Base-by-base conservation (phyloP, 305 asterid species). In the Fraxinus dipetala region DNA sequence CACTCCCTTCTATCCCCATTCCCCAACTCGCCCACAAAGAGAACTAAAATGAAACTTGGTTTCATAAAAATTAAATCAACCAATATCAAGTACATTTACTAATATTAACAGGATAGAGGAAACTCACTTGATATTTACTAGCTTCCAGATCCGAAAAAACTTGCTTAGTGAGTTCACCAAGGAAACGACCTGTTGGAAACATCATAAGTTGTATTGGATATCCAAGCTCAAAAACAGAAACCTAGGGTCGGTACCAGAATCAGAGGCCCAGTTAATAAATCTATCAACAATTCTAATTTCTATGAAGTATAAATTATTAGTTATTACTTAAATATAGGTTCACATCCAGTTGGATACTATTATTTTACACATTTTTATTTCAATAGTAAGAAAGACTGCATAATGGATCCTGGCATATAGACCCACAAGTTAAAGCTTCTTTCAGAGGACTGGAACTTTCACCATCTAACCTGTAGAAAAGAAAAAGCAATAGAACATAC, bases 151-250 rank as follows among this genome's bases (percentile, higher is more conserved):
- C 99, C 6, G 90, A 78, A 86, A 96, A 94, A n/a, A 96, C 99
- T 92, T 96, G 99, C 90, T 91, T 96, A 61, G 99, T 96, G 87
- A 94, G 89, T 92, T 96, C 99, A 76, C 91, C 99, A 73, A 96
- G 94, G 87, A 96, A 96, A 80, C 99, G 98, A 54, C 99, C 99
- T 96, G 95, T 85, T 70, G 82, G 78, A 75, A 88, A 82, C 77
- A 83, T 11, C 30, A 76, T 16, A 77, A 73, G 75, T 83, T 80
- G 76, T 61, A 77, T 20, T 30, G 69, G 78, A 54, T 31, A 40
- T 40, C 45, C 61, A 59, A 86, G 45, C 74, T 70, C 76, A 78
- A 40, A 30, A 20, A 67, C 75, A 69, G 65, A 34, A 77, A 59
- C 67, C 28, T 16, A 32, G 36, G 14, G 36, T 48, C 70, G 43